These are phyloP conservation scores for Calonectria pseudoturangicola DNA, from an alignment of 2,329 filamentous ascomycete species.

Conservation along the genomic window DNA sequence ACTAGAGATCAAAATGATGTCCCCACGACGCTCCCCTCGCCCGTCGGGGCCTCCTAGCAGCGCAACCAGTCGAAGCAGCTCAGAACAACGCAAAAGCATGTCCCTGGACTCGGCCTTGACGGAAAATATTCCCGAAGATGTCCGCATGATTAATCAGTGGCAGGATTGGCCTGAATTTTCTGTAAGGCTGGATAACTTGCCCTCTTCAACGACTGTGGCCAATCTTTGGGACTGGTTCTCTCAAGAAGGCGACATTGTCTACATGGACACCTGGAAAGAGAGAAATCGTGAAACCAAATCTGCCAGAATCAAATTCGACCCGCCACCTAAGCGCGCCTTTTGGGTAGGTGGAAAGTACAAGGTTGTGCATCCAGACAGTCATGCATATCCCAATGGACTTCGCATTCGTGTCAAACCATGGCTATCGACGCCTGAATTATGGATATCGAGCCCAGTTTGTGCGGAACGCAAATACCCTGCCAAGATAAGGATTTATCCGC, in stretches of 20 bases:
- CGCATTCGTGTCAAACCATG: conserved; percentile 40
- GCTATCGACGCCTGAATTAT: conserved; percentile 36
- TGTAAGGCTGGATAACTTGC: conserved; percentile 59
- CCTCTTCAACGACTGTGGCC: conserved; percentile 59
- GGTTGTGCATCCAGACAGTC: conserved; percentile 52
- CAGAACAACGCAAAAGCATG: neutral
- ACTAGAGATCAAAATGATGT: conserved; percentile 6
- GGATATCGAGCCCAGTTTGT: conserved; percentile 46
- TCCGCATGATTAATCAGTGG: conserved; percentile 53
- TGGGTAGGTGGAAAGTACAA: conserved; percentile 64
- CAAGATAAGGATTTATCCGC: conserved; percentile 64
- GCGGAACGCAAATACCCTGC: conserved; percentile 54
- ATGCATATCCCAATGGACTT: conserved; percentile 47
- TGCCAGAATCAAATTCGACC: conserved; percentile 74
- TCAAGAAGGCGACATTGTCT: conserved; percentile 70
- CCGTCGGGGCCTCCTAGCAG: neutral
- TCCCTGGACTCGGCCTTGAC: neutral
- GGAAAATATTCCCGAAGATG: neutral
- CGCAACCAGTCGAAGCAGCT: neutral
- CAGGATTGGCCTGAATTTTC: conserved; percentile 58
- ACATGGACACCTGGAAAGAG: conserved; percentile 71
- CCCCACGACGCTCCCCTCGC: neutral
- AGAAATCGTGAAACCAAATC: conserved; percentile 48
- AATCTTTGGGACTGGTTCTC: conserved; percentile 73
- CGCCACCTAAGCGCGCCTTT: conserved; percentile 71